Evolutionary conservation across 768 basidiomycete species (phyloP).

Genomic region (Kondoa subrosea): DNA sequence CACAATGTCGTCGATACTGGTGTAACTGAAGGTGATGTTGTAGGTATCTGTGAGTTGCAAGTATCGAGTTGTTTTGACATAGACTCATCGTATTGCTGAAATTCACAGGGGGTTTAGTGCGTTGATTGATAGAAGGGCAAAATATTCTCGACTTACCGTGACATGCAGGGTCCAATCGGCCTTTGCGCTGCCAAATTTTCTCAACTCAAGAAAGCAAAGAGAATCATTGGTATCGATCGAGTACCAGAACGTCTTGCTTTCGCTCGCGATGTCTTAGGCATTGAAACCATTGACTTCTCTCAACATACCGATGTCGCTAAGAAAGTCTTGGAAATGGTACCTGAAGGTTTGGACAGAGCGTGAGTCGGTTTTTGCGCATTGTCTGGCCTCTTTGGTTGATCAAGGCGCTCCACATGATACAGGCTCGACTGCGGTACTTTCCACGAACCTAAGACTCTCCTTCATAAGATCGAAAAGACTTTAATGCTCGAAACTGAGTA

Average conservation of each 20-base stretch:
- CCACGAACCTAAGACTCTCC: slow-evolving; percentile 50
- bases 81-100: background rate
- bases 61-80: slow-evolving; percentile 13
- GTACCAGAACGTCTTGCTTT: slow-evolving; percentile 41
- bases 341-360: slow-evolving; percentile 49
- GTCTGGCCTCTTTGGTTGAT: no score
- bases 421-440: slow-evolving; percentile 47
- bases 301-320: slow-evolving; percentile 40
- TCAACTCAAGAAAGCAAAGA: slow-evolving; percentile 43
- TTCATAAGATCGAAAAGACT: slow-evolving; percentile 41
- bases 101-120: slow-evolving; percentile 39
- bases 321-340: slow-evolving; percentile 42
- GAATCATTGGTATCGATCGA: slow-evolving; percentile 55
- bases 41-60: slow-evolving; percentile 24
- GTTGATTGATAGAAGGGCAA: background rate
- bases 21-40: slow-evolving; percentile 50
- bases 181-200: slow-evolving; percentile 47
- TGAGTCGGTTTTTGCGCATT: no score
- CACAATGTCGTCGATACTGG: slow-evolving; percentile 57
- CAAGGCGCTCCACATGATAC: no score
- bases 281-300: slow-evolving; percentile 48
- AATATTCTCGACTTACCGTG: background rate
- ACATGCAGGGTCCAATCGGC: slow-evolving; percentile 42
- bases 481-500: slow-evolving; percentile 57
- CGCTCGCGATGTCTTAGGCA: slow-evolving; percentile 37